Percentiles rank a stretch among this genome's conserved stretches.
Conservation (phyloP, 352 stramenopile genomes). For the Phytophthora europaea region DNA sequence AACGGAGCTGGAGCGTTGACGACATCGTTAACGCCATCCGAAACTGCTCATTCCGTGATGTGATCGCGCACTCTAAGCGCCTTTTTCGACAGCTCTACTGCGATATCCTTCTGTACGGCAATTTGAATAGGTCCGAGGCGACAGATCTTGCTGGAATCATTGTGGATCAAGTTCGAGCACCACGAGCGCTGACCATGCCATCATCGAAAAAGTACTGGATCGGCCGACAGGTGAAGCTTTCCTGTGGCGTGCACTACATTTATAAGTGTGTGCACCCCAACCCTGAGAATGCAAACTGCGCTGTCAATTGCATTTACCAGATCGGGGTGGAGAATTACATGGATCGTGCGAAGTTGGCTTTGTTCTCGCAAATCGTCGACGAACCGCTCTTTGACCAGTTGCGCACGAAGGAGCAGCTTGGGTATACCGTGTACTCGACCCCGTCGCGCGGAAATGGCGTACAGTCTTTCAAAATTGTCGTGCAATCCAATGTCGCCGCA, state of each 20-base stretch:
- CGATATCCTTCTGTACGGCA: constrained; percentile 65
- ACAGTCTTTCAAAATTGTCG: constrained; percentile 75
- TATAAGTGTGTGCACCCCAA: constrained; percentile 51
- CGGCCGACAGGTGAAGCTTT: constrained; percentile 41
- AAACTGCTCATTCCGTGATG: constrained; percentile 26
- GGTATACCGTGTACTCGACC: constrained; percentile 77
- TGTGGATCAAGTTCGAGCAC: constrained; percentile 26
- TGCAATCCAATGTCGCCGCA: constrained; percentile 80
- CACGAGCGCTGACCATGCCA: constrained; percentile 24
- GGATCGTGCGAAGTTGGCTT: constrained; percentile 51
- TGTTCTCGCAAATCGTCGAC: constrained; percentile 70
- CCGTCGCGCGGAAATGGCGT: constrained; percentile 53
- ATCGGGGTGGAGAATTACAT: constrained; percentile 53
- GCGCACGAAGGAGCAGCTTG: constrained; percentile 75
- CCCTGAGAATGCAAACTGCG: constrained; percentile 67
- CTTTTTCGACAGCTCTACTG: constrained; percentile 52
- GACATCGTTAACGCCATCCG: constrained; percentile 49
- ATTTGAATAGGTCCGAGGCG: constrained; percentile 47
- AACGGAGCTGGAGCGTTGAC: constrained; percentile 45
- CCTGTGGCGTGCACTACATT: constrained; percentile 36
- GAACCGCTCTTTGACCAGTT: constrained; percentile 74
- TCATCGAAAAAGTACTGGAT: constrained; percentile 42
- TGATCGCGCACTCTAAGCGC: constrained; percentile 44
- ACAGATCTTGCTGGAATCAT: constrained; percentile 39
- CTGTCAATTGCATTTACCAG: constrained; percentile 62